Evolutionary conservation across 1,139 yeast genomes (phyloP), one percentile per base, ranked within the genome.

Genomic region (Lodderomyces metapsilosis): DNA sequence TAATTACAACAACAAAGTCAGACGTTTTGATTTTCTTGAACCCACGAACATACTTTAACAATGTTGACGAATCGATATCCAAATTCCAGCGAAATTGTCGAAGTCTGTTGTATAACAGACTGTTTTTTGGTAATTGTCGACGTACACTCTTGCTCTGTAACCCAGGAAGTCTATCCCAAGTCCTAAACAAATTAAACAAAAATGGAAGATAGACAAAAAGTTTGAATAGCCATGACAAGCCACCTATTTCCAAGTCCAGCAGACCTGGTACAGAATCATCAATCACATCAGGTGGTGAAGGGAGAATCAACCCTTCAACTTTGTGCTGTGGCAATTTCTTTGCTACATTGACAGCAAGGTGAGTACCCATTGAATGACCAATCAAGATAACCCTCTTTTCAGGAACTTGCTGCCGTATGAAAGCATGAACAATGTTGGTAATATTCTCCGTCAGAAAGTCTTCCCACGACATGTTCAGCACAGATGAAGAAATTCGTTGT

Each of bases 361-460:
- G 78, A 1, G 86, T 71, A 2, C 94, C 94, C 87, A 84, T 82
- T 1, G 92, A 84, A 58, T 85, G 94, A 9, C 87, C 86, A 4
- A 86, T 62, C 23, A 85, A 52, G 1, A 84, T 74, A n/a, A 84
- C 59, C 39, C 71, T 76, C 46, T 70, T 71, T 2, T 57, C 53
- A 0, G 77, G 73, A 11, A 76, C 62, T 25, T 62, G 61, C 44
- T 61, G 66, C 24, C 46, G 41, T n/a, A 80, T 53, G 36, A 73
- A 70, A 43, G 64, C 71, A 37, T 61, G 59, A 10, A 80, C 51
- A 4, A 76, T 56, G 22, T 62, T 68, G n/a, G 73, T 79, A 13
- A 84, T 64, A 39, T 64, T 64, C 12, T 74, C 78, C 2, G 81
- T 74, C 15, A 59, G 50, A 52, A 74, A 81, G 47, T 74, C 80